phyloP scores from a whole-genome alignment of 768 basidiomycete species.

The Tephrocybe rancida region DNA sequence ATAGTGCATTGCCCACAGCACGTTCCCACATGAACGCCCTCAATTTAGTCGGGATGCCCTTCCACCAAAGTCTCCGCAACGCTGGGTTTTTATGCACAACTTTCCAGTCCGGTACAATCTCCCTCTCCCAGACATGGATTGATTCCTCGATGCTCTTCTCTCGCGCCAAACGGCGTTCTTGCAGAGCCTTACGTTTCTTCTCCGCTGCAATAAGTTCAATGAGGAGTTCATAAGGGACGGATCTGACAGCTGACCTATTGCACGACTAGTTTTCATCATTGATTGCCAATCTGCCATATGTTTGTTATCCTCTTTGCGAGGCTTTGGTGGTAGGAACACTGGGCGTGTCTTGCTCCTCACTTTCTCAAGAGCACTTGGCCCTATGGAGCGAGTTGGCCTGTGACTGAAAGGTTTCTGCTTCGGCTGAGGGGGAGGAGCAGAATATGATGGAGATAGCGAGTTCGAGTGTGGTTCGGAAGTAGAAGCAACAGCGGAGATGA shows the following conservation, averaged over 20 bases:
- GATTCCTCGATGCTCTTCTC: constrained; percentile 74
- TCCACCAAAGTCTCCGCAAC: constrained; percentile 83
- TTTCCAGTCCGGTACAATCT: constrained; percentile 84
- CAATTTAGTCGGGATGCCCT: constrained; percentile 81
- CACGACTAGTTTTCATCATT: constrained; percentile 85
- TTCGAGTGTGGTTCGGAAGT: constrained; percentile 22
- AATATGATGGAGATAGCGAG: constrained; percentile 24
- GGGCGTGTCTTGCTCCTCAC: constrained; percentile 87
- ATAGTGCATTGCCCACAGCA: constrained; percentile 83
- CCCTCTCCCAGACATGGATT: constrained; percentile 73
- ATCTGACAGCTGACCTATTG: constrained; percentile 53
- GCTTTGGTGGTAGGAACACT: constrained; percentile 82
- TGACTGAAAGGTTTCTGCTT: constrained; percentile 35
- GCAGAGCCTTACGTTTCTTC: constrained; percentile 62
- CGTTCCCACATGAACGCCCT: constrained; percentile 82
- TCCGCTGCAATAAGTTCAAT: constrained; percentile 50
- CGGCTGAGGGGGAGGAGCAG: constrained; percentile 20
- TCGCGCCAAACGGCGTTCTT: constrained; percentile 62
- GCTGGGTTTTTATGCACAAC: constrained; percentile 65
- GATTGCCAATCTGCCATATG: constrained; percentile 85
- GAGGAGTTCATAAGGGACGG: constrained; percentile 4
- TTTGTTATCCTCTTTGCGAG: constrained; percentile 72
- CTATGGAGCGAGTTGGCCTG: constrained; percentile 52
- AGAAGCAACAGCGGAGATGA: constrained; percentile 11
- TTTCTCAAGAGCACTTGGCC: constrained; percentile 76